Evolutionary conservation across 2,329 filamentous ascomycete genomes (phyloP).

Genomic region (Fusarium xylarioides): DNA sequence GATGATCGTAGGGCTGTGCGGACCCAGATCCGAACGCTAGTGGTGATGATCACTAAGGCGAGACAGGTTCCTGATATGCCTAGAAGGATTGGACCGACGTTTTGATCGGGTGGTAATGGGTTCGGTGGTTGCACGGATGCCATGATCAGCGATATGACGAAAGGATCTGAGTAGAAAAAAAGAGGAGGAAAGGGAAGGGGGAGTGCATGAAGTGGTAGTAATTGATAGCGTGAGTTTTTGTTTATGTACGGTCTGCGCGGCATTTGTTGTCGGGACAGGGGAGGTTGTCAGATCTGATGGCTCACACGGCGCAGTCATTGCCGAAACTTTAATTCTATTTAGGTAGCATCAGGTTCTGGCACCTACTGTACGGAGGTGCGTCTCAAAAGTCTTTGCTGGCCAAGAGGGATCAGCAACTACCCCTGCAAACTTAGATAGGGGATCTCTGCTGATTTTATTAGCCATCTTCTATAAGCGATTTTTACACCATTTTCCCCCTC

Average conservation of each 20-base stretch:
- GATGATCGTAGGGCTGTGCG: conserved; percentile 42
- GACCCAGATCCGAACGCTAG: conserved; percentile 46
- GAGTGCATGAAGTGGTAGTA: not conserved
- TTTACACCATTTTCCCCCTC: too few relatives aligned
- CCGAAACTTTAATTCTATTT: not conserved
- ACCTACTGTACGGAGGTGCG: too few relatives aligned
- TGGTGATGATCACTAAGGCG: conserved; percentile 46
- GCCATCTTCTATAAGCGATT: too few relatives aligned
- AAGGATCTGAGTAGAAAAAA: not conserved
- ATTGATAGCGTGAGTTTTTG: not conserved
- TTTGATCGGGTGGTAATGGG: conserved; percentile 49
- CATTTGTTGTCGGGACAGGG: not conserved
- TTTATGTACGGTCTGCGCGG: not conserved
- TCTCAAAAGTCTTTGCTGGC: too few relatives aligned
- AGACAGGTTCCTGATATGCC: conserved; percentile 47
- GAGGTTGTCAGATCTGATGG: not conserved
- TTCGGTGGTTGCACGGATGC: conserved; percentile 24
- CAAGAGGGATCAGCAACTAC: too few relatives aligned
- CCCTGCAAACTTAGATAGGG: too few relatives aligned
- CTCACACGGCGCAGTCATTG: not conserved
- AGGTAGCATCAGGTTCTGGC: not conserved
- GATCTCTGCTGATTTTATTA: too few relatives aligned
- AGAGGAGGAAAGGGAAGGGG: not conserved
- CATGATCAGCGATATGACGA: conserved; percentile 11
- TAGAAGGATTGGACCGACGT: conserved; percentile 46